Conservation (phyloP, 2,329 filamentous ascomycete species). For the Malbranchea cinnamomea region DNA sequence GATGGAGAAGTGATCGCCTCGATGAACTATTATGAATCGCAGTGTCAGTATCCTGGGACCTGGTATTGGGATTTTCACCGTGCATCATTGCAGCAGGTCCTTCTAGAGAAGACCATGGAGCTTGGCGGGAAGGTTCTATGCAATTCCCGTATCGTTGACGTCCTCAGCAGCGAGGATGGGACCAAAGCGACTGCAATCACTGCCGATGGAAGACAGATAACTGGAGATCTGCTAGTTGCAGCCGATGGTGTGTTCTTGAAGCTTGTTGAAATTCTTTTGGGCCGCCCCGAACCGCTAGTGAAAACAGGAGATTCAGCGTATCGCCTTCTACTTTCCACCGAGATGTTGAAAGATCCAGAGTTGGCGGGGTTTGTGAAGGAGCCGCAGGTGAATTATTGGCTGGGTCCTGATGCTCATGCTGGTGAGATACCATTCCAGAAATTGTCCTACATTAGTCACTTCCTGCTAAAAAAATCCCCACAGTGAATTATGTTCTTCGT, state of each 20-base stretch:
- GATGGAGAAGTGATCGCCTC: slow-evolving; percentile 18
- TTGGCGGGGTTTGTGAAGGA: slow-evolving; percentile 30
- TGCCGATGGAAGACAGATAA: slow-evolving; percentile 17
- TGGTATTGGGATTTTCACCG: slow-evolving; percentile 38
- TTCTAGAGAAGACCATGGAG: slow-evolving; percentile 25
- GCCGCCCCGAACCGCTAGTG: slow-evolving; percentile 29
- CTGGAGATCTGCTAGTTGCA: slow-evolving; percentile 33
- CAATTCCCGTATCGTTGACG: slow-evolving; percentile 12
- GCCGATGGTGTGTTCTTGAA: slow-evolving; percentile 34
- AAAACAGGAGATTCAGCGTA: slow-evolving; percentile 44
- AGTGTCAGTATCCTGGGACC: slow-evolving; percentile 16
- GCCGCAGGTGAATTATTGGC: slow-evolving; percentile 40
- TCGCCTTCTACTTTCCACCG: slow-evolving; percentile 35
- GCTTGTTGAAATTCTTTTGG: slow-evolving; percentile 32
- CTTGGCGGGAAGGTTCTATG: slow-evolving; percentile 25
- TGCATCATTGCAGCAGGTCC: slow-evolving; percentile 32
- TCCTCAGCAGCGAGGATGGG: slow-evolving; percentile 18
- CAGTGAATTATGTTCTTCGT: slow-evolving; percentile 45
- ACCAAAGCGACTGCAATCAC: slow-evolving; percentile 17
- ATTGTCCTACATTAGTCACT: too few relatives aligned
- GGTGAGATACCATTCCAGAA: slow-evolving; percentile 12
- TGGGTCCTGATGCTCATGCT: slow-evolving; percentile 37
- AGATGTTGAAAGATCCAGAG: slow-evolving; percentile 34
- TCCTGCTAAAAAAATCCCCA: too few relatives aligned
- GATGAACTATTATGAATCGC: slow-evolving; percentile 16